Base-by-base conservation (phyloP, 78 protist species). In the Dictyostelium brefeldianum region DNA sequence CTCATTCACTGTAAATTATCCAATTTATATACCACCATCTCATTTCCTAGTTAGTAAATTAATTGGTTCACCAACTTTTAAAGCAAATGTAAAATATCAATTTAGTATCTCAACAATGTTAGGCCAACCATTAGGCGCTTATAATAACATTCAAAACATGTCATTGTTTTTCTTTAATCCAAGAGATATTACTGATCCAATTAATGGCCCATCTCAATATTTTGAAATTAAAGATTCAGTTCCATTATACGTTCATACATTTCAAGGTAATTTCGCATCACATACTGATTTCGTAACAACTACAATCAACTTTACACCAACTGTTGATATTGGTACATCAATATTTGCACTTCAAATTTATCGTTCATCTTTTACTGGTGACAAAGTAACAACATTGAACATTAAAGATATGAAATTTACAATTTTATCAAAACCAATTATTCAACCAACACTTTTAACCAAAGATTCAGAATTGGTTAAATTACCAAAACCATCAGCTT, bases 341-440 rank as follows among this genome's bases (percentile, higher is more conserved):
- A 36, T 81, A 25, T 48, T 81, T 9, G 89, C 78, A 5, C 25
- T 81, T 2, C 47, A 53, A 29, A 51, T 81, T 6, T 17, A 64
- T 7, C 50, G 78, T 41, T 27, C 89, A 0, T 5, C 50, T 5
- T 46, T 43, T 43, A 81, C 89, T 14, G 89, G 78, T 20, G 5
- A 43, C 18, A 48, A 11, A 47, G 75, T 81, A 0, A 69, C 56
- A 17, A 64, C 78, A 3, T 6, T 82, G 11, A 64, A 25, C 20
- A 46, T 82, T 43, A 65, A 75, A n/a, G 48, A 82, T 31, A 82
- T 82, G 90, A 47, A 51, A 27, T 69, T 82, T 51, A 82, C 90
- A 48, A 18, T 69, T 20, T 20, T 53, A 18, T 6, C 81, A 18
- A 51, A 36, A 71, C 18, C 91, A 22, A 54, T 47, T 3, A 43